A percentile compares a stretch with the other conserved stretches of the same genome.
These are phyloP conservation scores for Leccinum variicolor DNA, from an alignment of 768 basidiomycete genomes.

Conservation along the genomic window DNA sequence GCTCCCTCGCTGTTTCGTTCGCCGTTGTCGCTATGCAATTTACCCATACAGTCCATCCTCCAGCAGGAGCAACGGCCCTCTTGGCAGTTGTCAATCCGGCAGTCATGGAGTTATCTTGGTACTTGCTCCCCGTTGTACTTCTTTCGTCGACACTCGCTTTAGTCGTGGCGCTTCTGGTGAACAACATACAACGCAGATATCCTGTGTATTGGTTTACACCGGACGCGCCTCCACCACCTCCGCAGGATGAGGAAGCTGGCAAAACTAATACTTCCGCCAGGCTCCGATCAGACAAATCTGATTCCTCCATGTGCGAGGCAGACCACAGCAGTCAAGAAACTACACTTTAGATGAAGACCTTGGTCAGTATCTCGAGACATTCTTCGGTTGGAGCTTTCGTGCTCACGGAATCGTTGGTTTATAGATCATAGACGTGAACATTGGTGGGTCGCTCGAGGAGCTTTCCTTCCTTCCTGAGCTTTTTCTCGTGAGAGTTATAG, in stretches of 20 bases:
- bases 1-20: slow-evolving; percentile 38
- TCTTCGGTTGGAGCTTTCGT: not conserved
- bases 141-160: slow-evolving; percentile 46
- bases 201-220: slow-evolving; percentile 44
- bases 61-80: slow-evolving; percentile 57
- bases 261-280: too few relatives aligned
- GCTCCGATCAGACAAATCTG: too few relatives aligned
- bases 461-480: not conserved
- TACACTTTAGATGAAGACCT: not conserved
- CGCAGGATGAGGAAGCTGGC: not conserved
- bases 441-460: not conserved
- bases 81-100: slow-evolving; percentile 44
- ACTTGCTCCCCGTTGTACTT: slow-evolving; percentile 51
- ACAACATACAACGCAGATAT: slow-evolving; percentile 51
- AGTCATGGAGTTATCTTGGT: slow-evolving; percentile 47
- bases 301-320: not conserved
- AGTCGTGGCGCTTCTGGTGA: slow-evolving; percentile 42
- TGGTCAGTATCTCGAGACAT: slow-evolving; percentile 5
- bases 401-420: not conserved
- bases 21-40: slow-evolving; percentile 50
- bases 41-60: slow-evolving; percentile 51
- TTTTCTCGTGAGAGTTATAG: not conserved
- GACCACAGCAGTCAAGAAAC: not conserved
- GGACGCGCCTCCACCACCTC: not conserved
- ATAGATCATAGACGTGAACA: not conserved